Evolutionary conservation across 2,329 filamentous ascomycete genomes (phyloP).

Genomic region (Colletotrichum musae): DNA sequence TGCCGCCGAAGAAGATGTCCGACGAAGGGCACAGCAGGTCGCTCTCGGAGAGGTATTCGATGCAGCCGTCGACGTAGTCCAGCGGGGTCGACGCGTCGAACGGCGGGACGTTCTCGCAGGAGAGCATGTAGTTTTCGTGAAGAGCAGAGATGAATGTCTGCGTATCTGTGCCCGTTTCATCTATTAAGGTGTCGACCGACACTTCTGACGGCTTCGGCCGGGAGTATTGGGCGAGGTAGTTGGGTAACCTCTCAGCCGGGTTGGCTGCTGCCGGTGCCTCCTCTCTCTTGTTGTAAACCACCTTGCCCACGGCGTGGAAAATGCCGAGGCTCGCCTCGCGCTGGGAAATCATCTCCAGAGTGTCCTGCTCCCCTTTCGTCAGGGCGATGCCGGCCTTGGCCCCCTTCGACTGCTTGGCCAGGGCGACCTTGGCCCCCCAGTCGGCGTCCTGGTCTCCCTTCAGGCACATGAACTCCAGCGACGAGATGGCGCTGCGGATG

Average conservation of each 20-base stretch:
- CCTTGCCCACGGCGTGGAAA: constrained; percentile 95
- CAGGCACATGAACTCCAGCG: constrained; percentile 92
- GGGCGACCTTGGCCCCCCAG: constrained; percentile 82
- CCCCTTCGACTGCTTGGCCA: constrained; percentile 77
- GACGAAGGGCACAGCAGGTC: constrained; percentile 86
- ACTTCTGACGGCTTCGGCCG: constrained; percentile 77
- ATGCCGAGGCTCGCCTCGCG: constrained; percentile 92
- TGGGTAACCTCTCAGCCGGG: constrained; percentile 69
- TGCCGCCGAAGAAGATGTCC: constrained; percentile 76
- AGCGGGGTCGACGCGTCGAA: constrained; percentile 73
- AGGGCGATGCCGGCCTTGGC: constrained; percentile 70
- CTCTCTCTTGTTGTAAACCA: constrained; percentile 94
- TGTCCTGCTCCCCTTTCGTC: constrained; percentile 85
- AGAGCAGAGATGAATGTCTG: constrained; percentile 91
- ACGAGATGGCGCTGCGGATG: constrained; percentile 91
- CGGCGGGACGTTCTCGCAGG: constrained; percentile 74
- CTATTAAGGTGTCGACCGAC: constrained; percentile 82
- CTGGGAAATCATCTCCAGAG: constrained; percentile 84
- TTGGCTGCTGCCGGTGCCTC: constrained; percentile 61
- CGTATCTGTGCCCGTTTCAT: constrained; percentile 93
- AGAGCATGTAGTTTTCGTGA: constrained; percentile 93
- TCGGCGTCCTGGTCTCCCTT: constrained; percentile 81
- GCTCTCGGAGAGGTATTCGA: constrained; percentile 88
- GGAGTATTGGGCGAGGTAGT: constrained; percentile 69
- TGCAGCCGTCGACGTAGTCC: constrained; percentile 86